Base-by-base conservation (phyloP, 441 rosid genomes). In the Syzygium malaccense region DNA sequence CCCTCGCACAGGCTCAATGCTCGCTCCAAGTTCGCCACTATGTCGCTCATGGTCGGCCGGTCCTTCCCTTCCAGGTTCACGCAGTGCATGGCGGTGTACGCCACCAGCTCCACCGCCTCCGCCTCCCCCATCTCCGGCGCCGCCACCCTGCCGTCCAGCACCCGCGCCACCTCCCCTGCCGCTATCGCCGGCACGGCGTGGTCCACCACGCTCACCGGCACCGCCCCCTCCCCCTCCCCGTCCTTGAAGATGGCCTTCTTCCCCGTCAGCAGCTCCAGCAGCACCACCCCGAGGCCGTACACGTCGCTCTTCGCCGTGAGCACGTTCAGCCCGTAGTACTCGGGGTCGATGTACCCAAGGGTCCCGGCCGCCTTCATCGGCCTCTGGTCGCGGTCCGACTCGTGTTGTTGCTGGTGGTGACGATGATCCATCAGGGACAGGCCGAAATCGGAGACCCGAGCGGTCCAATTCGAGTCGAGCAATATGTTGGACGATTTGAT, bases 61-160 rank as follows among this genome's bases (percentile, higher is more conserved):
- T 97, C 95, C 89, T 91, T 95, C 41, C 98, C 98, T 89, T 98
- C 99, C 87, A 92, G 89, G 88, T 95, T 92, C 88, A 97, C 98
- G 89, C 98, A 98, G 55, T 91, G 97, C 93, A 94, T 90, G 25
- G 99, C 99, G 25, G 94, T 97, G 87, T 94, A 93, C 6, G 95
- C 98, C 91, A 97, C 96, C 62, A 98, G 91, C 93, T 97, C 99
- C 89, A 96, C 96, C 41, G 98, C 96, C 17, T 94, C 90, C 14
- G 90, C 86, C 71, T 32, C 90, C 57, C 12, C 86, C 56, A 53
- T 20, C 51, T 51, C 80, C 14, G 88, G 88, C 8, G 55, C 23
- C 45, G 71, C 86, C 33, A 89, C 86, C 54, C 90, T 86, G 4
- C 75, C 75, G 88, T 86, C 90, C 86, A 89, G 49, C 33, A 89